phyloP scores from a whole-genome alignment of 1,284 basidiomycete species.

The Ustilago tritici region DNA sequence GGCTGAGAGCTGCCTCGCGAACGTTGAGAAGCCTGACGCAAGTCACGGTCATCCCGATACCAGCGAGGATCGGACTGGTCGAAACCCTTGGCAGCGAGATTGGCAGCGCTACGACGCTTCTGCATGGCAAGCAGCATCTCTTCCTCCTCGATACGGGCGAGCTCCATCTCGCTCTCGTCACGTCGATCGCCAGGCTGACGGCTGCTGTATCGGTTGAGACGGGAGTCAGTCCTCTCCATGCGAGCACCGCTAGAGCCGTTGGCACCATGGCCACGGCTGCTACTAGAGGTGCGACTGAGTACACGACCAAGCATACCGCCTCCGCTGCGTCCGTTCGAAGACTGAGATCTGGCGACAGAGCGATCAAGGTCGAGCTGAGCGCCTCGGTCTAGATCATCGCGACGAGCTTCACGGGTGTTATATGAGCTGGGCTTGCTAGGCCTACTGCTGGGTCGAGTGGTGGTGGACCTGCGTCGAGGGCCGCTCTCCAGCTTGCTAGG shows the following conservation, averaged over 20 bases:
- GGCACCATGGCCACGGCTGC: conserved; percentile 20
- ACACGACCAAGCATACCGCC: conserved; percentile 41
- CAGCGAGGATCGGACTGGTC: conserved; percentile 43
- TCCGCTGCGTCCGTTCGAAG: conserved; percentile 6
- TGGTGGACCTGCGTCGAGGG: conserved; percentile 18
- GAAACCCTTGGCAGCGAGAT: conserved; percentile 25
- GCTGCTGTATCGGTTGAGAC: conserved; percentile 39
- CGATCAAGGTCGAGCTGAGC: conserved; percentile 11
- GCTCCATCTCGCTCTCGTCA: conserved; percentile 38
- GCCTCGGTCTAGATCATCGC: conserved; percentile 21
- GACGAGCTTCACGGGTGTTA: conserved; percentile 27
- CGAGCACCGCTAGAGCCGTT: conserved; percentile 8
- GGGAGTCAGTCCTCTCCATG: conserved; percentile 28
- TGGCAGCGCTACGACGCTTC: conserved; percentile 43
- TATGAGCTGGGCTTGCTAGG: conserved; percentile 32
- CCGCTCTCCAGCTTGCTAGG: not conserved
- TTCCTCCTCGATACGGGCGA: conserved; percentile 47
- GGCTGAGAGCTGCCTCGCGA: conserved; percentile 3
- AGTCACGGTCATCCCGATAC: conserved; percentile 37
- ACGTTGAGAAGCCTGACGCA: conserved; percentile 11
- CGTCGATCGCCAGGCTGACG: conserved; percentile 24
- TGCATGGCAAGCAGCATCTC: conserved; percentile 47
- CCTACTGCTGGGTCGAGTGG: not conserved
- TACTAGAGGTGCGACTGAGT: conserved; percentile 28
- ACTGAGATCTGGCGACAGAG: conserved; percentile 10